Evolutionary conservation across 73 alveolate species (phyloP).

Genomic region (Paramecium tetraurelia): DNA sequence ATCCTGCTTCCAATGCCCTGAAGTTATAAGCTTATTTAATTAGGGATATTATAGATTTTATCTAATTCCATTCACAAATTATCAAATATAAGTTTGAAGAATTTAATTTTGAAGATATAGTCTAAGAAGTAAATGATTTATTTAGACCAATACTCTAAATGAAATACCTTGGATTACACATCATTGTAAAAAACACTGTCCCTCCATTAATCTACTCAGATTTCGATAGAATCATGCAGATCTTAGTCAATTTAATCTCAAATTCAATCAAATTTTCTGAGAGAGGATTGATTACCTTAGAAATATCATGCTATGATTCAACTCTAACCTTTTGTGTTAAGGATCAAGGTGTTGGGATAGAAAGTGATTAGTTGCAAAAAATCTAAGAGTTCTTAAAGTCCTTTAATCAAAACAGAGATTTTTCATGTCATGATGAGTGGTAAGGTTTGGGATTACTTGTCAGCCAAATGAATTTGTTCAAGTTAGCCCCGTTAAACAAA

Average conservation of each 20-base stretch:
- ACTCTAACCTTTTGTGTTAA: neutral
- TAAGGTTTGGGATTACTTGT: conserved; percentile 55
- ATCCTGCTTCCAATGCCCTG: conserved; percentile 42
- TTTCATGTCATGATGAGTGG: neutral
- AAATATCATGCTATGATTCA: neutral
- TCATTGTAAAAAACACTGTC: neutral
- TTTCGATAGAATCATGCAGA: conserved; percentile 40
- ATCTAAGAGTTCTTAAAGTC: conserved; percentile 14
- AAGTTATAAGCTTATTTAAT: conserved; percentile 46
- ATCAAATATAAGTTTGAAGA: conserved; percentile 28
- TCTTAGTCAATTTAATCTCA: neutral
- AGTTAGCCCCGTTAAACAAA: conserved; percentile 28
- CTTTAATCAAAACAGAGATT: neutral
- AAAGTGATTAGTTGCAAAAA: neutral
- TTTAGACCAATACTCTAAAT: neutral
- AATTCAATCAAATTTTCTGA: conserved; percentile 46
- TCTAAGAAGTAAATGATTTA: conserved; percentile 32
- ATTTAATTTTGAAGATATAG: conserved; percentile 17
- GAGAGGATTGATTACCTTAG: neutral
- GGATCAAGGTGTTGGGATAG: conserved; percentile 58
- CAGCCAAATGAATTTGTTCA: neutral
- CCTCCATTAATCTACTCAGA: neutral
- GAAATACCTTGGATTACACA: conserved; percentile 2
- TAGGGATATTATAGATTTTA: conserved; percentile 51
- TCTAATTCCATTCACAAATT: neutral